Evolutionary conservation across 2,329 filamentous ascomycete genomes (phyloP), one percentile per base, ranked within the genome.

Genomic region (Zymoseptoria pseudotritici): DNA sequence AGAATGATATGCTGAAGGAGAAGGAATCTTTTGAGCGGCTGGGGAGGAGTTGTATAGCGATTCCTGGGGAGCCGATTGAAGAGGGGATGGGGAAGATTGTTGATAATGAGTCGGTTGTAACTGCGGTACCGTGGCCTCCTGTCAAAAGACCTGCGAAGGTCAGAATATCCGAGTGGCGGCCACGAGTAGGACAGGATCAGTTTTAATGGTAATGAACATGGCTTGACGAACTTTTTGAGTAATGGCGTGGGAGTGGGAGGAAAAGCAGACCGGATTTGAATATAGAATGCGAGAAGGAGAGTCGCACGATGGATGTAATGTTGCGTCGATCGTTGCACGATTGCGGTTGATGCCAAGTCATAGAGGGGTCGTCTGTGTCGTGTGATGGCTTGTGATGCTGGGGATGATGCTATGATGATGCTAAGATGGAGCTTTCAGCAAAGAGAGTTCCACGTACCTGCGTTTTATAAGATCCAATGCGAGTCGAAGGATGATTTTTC

Each of bases 1-100:
- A 63, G 46, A 65, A 65, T 29, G 65, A 65, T 54, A 51, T 59
- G 24, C 49, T 54, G 11, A 60, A 59, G 55, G 62, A 66, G 54
- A 53, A 55, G 11, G 54, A 29, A 22, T 55, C 57, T 24, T 61
- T 65, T 42, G 53, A 51, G 36, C 53, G 57, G 46, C 50, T 63
- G 11, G 65, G 65, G 4, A 56, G 62, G 31, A 17, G 21, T 17
- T 67, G 65, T 56, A 24, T 29, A 13, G 21, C 53, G 46, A 53
- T 65, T 56, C 54, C 52, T 20, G 59, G 54, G 4, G 61, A 63
- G 22, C 57, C 63, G 4, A 24, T 55, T 13, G 42, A 53, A 20
- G 52, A 58, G 9, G 58, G 56, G 7, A 29, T 17, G 49, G 49
- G 29, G 13, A 21, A 26, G 10, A n/a, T 8, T 31, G 24, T 31